Percentiles rank a stretch among this genome's conserved stretches.
Conservation (phyloP, 495 filamentous ascomycete genomes). For the Penicillium egyptiacum region DNA sequence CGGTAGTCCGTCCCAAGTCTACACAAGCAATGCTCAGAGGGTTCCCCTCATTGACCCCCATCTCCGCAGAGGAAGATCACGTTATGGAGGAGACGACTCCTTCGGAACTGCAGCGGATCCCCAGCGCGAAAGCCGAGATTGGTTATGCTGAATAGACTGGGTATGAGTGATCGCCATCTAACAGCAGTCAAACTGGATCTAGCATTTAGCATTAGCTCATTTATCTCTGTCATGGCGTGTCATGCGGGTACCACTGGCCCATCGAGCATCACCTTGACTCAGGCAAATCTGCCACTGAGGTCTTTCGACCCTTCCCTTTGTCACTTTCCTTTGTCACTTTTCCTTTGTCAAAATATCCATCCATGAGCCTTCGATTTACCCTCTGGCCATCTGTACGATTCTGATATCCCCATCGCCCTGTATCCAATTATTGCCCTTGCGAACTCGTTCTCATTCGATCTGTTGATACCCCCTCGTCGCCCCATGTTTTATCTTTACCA, state of each 20-base stretch:
- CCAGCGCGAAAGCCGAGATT: constrained; percentile 62
- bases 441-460: constrained; percentile 26
- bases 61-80: constrained; percentile 45
- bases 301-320: constrained; percentile 30
- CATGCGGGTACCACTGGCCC: constrained; percentile 3
- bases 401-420: constrained; percentile 8
- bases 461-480: constrained; percentile 47
- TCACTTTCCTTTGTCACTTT: constrained; percentile 33
- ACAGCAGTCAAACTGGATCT: not conserved
- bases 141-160: constrained; percentile 47
- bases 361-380: constrained; percentile 5
- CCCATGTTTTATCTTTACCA: constrained; percentile 28
- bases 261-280: constrained; percentile 13
- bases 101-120: constrained; percentile 56
- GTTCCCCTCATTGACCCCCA: constrained; percentile 47
- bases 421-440: constrained; percentile 12
- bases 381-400: constrained; percentile 18
- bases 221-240: constrained; percentile 4
- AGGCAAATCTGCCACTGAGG: constrained; percentile 29
- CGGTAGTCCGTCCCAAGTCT: constrained; percentile 55
- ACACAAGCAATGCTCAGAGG: constrained; percentile 67
- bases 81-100: constrained; percentile 37
- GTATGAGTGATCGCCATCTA: not conserved
- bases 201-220: constrained; percentile 1
- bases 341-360: constrained; percentile 11